Base-by-base conservation (phyloP, 2,329 filamentous ascomycete species). In the Venturia pyrina region DNA sequence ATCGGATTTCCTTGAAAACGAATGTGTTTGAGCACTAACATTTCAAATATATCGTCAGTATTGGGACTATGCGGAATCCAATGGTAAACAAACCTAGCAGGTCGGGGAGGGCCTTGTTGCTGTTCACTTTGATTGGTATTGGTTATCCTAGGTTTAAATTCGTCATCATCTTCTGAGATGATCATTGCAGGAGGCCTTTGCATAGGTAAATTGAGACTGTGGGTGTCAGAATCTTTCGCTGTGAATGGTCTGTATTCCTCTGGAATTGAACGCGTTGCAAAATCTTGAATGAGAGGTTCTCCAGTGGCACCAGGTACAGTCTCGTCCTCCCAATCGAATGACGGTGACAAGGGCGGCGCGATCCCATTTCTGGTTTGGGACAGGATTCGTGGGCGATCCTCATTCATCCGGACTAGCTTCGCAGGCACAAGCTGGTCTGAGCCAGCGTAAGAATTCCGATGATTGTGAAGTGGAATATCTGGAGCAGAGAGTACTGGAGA, bases 271-370 rank as follows among this genome's bases (percentile, higher is more conserved):
- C 65, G n/a, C 8, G 53, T 41, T 32, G 65, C 60, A 46, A 71
- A 68, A 50, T 67, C 68, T 8, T 68, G 68, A 65, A 72, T 68
- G 64, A 72, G 67, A 37, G 70, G 69, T 63, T 65, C 66, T 28
- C 68, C 61, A 19, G 61, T n/a, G 17, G 64, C 57, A n/a, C 68
- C 61, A 28, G 61, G 21, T 19, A 57, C 57, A 28, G 37, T 53
- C 28, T 64, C 62, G 6, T 56, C 48, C 10, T 64, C 62, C 8
- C 44, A 50, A 10, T 53, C 44, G 62, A 56, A 62, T 10, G 24
- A 28, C 40, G 62, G 62, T 13, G 43, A 40, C 40, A 19, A 40
- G 15, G 62, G 24, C 8, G 34, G 21, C 44, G 44, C 40, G 37
- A 28, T 59, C 15, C 53, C 32, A 37, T 37, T 59, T n/a, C 13